Conservation (phyloP, 2,329 filamentous ascomycete species). For the Venturia pyrina region DNA sequence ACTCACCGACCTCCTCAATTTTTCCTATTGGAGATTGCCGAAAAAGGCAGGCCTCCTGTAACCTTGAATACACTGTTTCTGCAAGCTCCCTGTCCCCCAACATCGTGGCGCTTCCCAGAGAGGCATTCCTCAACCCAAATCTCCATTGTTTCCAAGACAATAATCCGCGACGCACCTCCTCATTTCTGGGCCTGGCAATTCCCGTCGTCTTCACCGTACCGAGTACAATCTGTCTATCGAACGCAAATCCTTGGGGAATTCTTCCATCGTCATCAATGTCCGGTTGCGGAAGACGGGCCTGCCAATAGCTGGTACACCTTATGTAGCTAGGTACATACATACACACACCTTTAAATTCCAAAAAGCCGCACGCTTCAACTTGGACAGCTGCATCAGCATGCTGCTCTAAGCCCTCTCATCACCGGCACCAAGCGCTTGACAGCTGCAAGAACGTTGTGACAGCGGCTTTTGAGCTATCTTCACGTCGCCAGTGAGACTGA, state of each 20-base stretch:
- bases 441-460: constrained; percentile 1
- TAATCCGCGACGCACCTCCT: neutral
- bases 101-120: neutral
- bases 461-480: neutral
- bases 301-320: neutral
- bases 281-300: neutral
- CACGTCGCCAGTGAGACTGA: neutral
- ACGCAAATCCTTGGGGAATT: neutral
- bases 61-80: neutral
- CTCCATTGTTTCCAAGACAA: neutral
- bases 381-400: neutral
- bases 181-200: neutral
- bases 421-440: neutral
- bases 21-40: neutral
- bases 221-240: neutral
- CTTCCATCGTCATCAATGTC: neutral
- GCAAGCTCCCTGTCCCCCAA: neutral
- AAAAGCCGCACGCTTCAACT: neutral
- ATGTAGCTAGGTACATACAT: neutral
- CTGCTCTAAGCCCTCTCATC: neutral
- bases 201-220: neutral
- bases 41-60: neutral
- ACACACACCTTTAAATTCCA: neutral
- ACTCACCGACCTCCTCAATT: neutral
- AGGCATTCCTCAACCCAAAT: neutral